Evolutionary conservation across 2,329 filamentous ascomycete species (phyloP).

Genomic region (Stagonosporopsis vannaccii): DNA sequence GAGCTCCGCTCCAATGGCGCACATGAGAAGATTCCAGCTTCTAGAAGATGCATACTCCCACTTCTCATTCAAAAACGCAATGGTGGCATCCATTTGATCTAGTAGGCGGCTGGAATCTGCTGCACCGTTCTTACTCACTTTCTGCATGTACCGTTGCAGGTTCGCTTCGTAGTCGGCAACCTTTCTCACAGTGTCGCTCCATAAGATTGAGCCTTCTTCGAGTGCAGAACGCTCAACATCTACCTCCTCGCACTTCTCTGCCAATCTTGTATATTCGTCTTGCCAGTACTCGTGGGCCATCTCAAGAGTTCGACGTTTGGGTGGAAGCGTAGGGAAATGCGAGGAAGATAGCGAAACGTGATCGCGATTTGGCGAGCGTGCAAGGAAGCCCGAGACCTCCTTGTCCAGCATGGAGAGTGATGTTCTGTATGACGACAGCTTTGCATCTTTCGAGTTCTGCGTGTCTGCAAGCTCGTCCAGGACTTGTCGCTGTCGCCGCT

Average conservation of each 20-base stretch:
- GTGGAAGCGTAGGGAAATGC: conserved; percentile 67
- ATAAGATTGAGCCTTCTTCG: conserved; percentile 70
- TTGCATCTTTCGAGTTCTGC: conserved; percentile 71
- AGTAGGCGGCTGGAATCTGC: conserved; percentile 29
- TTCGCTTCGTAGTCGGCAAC: conserved; percentile 71
- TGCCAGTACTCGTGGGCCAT: conserved; percentile 78
- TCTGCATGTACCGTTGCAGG: conserved; percentile 64
- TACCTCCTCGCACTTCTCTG: conserved; percentile 63
- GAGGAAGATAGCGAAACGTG: conserved; percentile 38
- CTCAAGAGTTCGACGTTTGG: conserved; percentile 70
- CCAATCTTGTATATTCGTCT: conserved; percentile 65
- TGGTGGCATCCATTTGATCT: conserved; percentile 63
- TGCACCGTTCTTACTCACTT: conserved; percentile 24
- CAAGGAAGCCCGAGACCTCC: conserved; percentile 67
- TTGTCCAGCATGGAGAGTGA: conserved; percentile 71
- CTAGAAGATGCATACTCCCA: conserved; percentile 65
- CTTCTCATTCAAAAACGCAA: conserved; percentile 63
- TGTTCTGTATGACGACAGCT: conserved; percentile 74
- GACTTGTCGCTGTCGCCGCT: conserved; percentile 66
- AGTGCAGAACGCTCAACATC: conserved; percentile 70
- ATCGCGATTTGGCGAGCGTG: conserved; percentile 58
- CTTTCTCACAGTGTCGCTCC: conserved; percentile 67
- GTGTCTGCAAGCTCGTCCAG: conserved; percentile 67
- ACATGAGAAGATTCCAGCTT: conserved; percentile 77
- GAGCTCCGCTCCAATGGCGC: conserved; percentile 76